Evolutionary conservation across 148 eudicot genomes (phyloP).

Genomic region (Rhododendron molle): DNA sequence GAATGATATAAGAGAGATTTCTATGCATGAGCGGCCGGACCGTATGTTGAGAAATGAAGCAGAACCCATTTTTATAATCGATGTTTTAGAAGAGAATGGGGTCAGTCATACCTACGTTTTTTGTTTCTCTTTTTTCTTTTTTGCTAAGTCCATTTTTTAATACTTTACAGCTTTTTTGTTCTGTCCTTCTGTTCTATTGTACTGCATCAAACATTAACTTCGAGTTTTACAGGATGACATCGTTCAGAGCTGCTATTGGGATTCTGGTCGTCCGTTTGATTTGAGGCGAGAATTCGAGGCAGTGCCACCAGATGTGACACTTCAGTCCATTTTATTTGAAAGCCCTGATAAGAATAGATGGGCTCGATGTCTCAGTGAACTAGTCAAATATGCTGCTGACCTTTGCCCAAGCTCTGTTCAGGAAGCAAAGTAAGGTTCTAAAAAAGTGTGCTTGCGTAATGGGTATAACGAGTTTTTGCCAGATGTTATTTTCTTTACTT

Average conservation of each 20-base stretch:
- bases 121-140: background rate
- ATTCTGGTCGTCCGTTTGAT: slow-evolving; percentile 91
- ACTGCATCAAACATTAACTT: background rate
- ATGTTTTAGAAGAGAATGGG: slow-evolving; percentile 97
- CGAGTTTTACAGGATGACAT: slow-evolving; percentile 83
- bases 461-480: background rate
- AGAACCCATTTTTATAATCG: slow-evolving; percentile 90
- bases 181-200: background rate
- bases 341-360: slow-evolving; percentile 98
- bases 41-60: slow-evolving; percentile 59
- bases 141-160: background rate
- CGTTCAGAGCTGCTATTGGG: slow-evolving; percentile 98
- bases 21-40: slow-evolving; percentile 61
- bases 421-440: slow-evolving; percentile 78
- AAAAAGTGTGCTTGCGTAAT: background rate
- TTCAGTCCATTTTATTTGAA: slow-evolving; percentile 87
- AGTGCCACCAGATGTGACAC: slow-evolving; percentile 86
- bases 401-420: slow-evolving; percentile 97
- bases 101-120: slow-evolving; percentile 34
- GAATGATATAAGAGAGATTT: slow-evolving; percentile 79
- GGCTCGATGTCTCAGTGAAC: slow-evolving; percentile 96
- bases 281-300: slow-evolving; percentile 84
- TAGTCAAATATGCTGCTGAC: slow-evolving; percentile 91
- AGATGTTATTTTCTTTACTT: background rate
- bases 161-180: background rate